A percentile compares a stretch with the other conserved stretches of the same genome.
These are phyloP conservation scores for Protomyces inouyei DNA, from an alignment of 1,139 yeast genomes.

Conservation along the genomic window DNA sequence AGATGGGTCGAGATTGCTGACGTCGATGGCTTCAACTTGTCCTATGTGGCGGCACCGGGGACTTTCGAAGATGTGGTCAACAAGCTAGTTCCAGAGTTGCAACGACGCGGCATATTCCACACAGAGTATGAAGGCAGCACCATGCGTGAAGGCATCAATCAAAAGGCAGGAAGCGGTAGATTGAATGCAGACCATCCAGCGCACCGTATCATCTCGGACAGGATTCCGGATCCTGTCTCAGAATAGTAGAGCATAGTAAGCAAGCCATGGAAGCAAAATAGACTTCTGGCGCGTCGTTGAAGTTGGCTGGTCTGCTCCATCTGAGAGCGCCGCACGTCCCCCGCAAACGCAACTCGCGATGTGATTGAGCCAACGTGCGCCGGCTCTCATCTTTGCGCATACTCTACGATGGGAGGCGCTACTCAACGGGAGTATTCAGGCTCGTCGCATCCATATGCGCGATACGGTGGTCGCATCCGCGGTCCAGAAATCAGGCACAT, in stretches of 20 bases:
- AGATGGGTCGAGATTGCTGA: constrained; percentile 41
- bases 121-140: constrained; percentile 38
- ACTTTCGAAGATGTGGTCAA: constrained; percentile 42
- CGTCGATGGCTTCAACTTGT: constrained; percentile 43
- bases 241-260: too few relatives aligned
- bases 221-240: background rate
- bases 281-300: too few relatives aligned
- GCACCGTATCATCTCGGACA: background rate
- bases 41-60: constrained; percentile 41
- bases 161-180: background rate
- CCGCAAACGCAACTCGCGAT: too few relatives aligned
- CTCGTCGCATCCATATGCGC: background rate
- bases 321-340: too few relatives aligned
- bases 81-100: constrained; percentile 41
- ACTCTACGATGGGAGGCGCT: background rate
- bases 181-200: constrained; percentile 5
- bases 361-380: too few relatives aligned
- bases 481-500: constrained; percentile 8
- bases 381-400: too few relatives aligned
- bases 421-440: too few relatives aligned
- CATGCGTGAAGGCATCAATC: constrained; percentile 7
- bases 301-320: too few relatives aligned
- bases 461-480: background rate
- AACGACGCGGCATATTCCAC: constrained; percentile 41
- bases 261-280: too few relatives aligned